Conservation (phyloP, 768 basidiomycete species). For the Coprinellus micaceus region DNA sequence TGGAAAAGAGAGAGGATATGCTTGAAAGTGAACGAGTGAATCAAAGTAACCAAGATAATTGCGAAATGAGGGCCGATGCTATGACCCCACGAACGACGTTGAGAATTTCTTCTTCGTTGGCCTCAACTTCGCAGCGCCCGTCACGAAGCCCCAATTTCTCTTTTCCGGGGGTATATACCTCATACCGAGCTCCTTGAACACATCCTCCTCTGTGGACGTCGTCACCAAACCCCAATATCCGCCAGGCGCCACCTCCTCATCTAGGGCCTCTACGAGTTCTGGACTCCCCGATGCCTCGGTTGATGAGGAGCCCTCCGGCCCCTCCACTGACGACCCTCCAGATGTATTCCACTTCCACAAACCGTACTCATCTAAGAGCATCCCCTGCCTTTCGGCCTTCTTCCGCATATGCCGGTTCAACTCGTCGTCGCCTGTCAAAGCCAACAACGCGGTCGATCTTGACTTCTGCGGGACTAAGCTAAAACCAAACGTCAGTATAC, state of each 20-base stretch:
- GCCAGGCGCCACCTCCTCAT: background rate
- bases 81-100: background rate
- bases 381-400: background rate
- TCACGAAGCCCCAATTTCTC: conserved; percentile 7
- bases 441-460: background rate
- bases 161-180: conserved; percentile 1
- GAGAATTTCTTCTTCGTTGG: conserved; percentile 6
- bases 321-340: too few relatives aligned
- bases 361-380: conserved; percentile 6
- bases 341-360: conserved; percentile 13
- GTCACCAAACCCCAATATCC: conserved; percentile 9
- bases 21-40: background rate
- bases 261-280: background rate
- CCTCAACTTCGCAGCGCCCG: background rate
- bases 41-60: background rate
- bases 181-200: background rate
- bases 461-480: conserved; percentile 9
- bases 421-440: conserved; percentile 7
- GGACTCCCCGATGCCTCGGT: background rate
- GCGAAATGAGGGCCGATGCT: background rate
- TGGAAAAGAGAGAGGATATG: background rate
- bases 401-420: background rate
- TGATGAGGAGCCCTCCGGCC: too few relatives aligned
- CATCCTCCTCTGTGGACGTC: conserved; percentile 2
- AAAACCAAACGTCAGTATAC: background rate